phyloP scores from a whole-genome alignment of 129 eudicot species.

The Chrysanthemum makinoi region DNA sequence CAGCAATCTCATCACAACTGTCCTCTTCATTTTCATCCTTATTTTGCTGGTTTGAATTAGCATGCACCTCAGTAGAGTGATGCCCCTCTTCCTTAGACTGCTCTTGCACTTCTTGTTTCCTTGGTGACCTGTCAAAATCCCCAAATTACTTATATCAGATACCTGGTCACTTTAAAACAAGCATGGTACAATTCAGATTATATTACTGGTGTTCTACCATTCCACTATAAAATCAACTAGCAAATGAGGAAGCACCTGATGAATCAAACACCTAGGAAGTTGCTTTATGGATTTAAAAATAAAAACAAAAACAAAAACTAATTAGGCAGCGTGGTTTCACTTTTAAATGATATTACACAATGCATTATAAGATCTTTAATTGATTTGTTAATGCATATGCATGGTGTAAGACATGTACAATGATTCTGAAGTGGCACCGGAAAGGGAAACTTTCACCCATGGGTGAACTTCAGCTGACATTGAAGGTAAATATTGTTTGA shows the following conservation, averaged over 20 bases:
- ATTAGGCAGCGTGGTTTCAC: too few relatives aligned
- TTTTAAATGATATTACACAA: not conserved
- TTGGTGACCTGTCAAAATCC: conserved; percentile 25
- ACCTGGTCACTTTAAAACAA: not conserved
- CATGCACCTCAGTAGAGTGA: conserved; percentile 9
- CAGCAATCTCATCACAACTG: conserved; percentile 15
- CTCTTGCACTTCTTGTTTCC: conserved; percentile 22
- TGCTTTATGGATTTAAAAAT: too few relatives aligned
- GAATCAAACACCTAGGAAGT: too few relatives aligned
- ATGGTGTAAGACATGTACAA: conserved; percentile 4
- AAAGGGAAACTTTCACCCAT: not conserved
- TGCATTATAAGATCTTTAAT: not conserved
- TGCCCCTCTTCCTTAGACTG: conserved; percentile 10
- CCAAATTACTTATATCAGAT: conserved; percentile 4
- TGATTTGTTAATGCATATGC: not conserved
- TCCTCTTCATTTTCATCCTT: conserved; percentile 28
- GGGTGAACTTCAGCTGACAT: not conserved
- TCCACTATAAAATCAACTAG: too few relatives aligned
- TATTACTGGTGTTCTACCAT: too few relatives aligned
- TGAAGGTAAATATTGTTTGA: not conserved
- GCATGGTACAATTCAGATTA: not conserved
- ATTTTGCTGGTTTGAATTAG: conserved; percentile 18
- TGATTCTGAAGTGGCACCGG: not conserved
- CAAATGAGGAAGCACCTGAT: too few relatives aligned
- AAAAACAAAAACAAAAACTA: too few relatives aligned